Evolutionary conservation across 805 yeast genomes (phyloP), one percentile per base, ranked within the genome.

Genomic region (Torulaspora franciscae): DNA sequence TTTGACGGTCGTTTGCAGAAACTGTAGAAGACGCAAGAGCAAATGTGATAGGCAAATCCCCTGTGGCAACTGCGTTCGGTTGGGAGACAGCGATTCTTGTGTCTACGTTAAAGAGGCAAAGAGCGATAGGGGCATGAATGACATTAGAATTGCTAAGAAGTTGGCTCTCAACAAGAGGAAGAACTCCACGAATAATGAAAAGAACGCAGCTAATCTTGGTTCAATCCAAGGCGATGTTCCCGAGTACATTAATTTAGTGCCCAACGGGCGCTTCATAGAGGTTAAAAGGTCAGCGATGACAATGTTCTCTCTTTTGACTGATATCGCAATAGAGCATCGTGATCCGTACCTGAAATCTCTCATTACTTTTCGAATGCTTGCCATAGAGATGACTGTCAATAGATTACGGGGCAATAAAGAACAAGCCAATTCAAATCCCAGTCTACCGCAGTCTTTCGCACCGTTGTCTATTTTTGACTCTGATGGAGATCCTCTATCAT

Each of bases 11-110:
- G 66, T 62, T 5, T 63, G 67, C 43, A 48, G 58, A n/a, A 63
- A 63, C 43, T 63, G 67, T 45, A 61, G 53, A 40, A 55, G 59
- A 32, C 52, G 65, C 28, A 63, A 62, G 40, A 63, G 55, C 38
- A 61, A 58, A 43, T 63, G 67, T 47, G 61, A 61, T 39, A 53
- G 57, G 40, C 45, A 39, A 11, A 44, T 41, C 14, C 67, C 67
- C 2, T 63, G 67, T 36, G 50, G 51, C 1, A 50, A 51, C 23
- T 63, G 67, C 39, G 29, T 48, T 17, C 42, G 54, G 29, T 33
- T 52, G 11, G 57, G 59, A 8, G 49, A 57, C 27, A 40, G 39
- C 3, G 57, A 52, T 11, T 43, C 55, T 5, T 63, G 67, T 29
- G 32, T 28, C 8, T 45, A 48, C 23, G 36, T 42, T 11, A 40